Evolutionary conservation across 1,284 basidiomycete genomes (phyloP).

Genomic region (Microbotryum violaceum): DNA sequence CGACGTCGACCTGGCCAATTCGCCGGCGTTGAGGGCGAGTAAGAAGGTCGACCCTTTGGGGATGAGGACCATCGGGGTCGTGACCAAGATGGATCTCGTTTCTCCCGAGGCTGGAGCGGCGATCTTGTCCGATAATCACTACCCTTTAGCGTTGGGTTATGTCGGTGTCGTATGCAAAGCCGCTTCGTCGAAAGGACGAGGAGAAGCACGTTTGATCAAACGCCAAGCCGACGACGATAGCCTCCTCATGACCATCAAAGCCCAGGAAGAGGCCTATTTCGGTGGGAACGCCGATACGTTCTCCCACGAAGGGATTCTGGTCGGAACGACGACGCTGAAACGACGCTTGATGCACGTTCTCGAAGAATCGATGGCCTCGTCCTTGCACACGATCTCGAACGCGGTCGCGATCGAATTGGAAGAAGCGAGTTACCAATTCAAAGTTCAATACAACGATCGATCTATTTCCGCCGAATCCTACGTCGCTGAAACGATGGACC

Average conservation of each 20-base stretch:
- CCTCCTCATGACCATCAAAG: slow-evolving; percentile 52
- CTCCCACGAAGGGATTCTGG: slow-evolving; percentile 57
- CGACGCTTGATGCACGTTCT: slow-evolving; percentile 89
- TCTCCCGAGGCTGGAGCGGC: slow-evolving; percentile 69
- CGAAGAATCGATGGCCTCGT: slow-evolving; percentile 93
- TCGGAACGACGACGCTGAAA: slow-evolving; percentile 82
- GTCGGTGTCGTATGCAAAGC: slow-evolving; percentile 93
- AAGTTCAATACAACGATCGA: slow-evolving; percentile 98
- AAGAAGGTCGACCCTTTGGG: slow-evolving; percentile 91
- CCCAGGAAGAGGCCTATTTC: slow-evolving; percentile 77
- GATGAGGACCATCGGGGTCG: slow-evolving; percentile 88
- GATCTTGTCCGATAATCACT: slow-evolving; percentile 82
- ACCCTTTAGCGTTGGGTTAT: slow-evolving; percentile 95
- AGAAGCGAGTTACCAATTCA: slow-evolving; percentile 96
- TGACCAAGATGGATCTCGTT: slow-evolving; percentile 99
- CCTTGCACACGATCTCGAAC: slow-evolving; percentile 89
- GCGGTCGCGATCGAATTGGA: slow-evolving; percentile 94
- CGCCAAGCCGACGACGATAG: slow-evolving; percentile 42
- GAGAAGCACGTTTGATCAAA: slow-evolving; percentile 37
- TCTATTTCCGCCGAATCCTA: slow-evolving; percentile 92
- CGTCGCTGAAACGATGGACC: slow-evolving; percentile 92
- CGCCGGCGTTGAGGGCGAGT: slow-evolving; percentile 86
- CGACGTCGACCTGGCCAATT: slow-evolving; percentile 97
- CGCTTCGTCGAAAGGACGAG: slow-evolving; percentile 30
- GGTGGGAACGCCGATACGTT: slow-evolving; percentile 60